Evolutionary conservation across 2,329 filamentous ascomycete species (phyloP).

Genomic region (Iodosphaeria phyllophila): DNA sequence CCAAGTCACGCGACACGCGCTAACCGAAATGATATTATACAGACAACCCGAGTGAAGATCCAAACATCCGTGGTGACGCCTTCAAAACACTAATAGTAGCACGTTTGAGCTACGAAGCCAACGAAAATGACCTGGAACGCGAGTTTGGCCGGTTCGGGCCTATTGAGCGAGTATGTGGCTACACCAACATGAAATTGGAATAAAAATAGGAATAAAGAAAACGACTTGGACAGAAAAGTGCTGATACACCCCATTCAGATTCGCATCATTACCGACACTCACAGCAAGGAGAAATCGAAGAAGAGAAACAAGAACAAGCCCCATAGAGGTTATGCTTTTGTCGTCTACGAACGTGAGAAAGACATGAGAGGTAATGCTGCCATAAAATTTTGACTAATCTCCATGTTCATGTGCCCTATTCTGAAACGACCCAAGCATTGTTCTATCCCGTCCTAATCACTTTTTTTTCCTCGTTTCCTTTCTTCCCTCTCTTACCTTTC

Average conservation of each 20-base stretch:
- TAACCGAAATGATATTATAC: too few relatives aligned
- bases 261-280: conserved; percentile 66
- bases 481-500: conserved; percentile 3
- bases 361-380: conserved; percentile 90
- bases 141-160: conserved; percentile 89
- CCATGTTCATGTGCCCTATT: conserved; percentile 27
- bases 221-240: conserved; percentile 1
- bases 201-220: too few relatives aligned
- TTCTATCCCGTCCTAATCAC: too few relatives aligned
- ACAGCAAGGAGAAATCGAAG: conserved; percentile 47
- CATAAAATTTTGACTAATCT: conserved; percentile 20
- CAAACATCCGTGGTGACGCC: conserved; percentile 78
- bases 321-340: conserved; percentile 84
- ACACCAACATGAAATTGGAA: conserved; percentile 2
- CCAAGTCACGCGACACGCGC: too few relatives aligned
- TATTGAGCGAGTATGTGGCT: conserved; percentile 61
- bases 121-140: conserved; percentile 75
- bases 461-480: conserved; percentile 3
- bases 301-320: conserved; percentile 68
- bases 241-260: conserved; percentile 35
- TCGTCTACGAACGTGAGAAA: conserved; percentile 91
- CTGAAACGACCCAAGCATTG: conserved; percentile 26
- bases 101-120: conserved; percentile 74
- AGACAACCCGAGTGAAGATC: conserved; percentile 73
- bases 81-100: conserved; percentile 92